A percentile compares a stretch with the other conserved stretches of the same genome.
These are phyloP conservation scores for Flammula alnicola DNA, from an alignment of 1,284 basidiomycete genomes.

Conservation along the genomic window DNA sequence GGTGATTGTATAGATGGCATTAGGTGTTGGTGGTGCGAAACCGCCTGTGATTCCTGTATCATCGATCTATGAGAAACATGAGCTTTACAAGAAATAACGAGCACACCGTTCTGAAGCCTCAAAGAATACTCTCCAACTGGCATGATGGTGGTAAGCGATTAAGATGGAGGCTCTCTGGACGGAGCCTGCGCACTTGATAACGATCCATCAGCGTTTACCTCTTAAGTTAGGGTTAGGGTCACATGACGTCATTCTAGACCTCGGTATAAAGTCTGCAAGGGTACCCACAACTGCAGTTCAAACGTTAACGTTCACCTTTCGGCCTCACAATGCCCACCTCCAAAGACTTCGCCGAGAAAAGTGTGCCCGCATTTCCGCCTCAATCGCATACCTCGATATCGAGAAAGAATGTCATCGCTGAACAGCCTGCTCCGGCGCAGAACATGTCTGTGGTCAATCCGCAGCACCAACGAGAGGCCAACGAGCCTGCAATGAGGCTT, in stretches of 20 bases:
- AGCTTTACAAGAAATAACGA: slow-evolving; percentile 12
- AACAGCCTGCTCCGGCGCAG: slow-evolving; percentile 22
- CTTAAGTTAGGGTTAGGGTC: slow-evolving; percentile 16
- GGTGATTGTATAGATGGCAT: slow-evolving; percentile 57
- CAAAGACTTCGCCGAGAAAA: not conserved
- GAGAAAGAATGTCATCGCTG: slow-evolving; percentile 7
- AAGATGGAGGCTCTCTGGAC: slow-evolving; percentile 7
- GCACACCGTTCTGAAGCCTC: slow-evolving; percentile 24
- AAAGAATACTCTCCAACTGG: slow-evolving; percentile 27
- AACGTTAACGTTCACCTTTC: not conserved
- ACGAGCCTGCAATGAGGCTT: slow-evolving; percentile 27
- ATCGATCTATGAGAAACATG: not conserved
- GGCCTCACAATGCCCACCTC: slow-evolving; percentile 13
- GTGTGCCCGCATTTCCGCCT: slow-evolving; percentile 17
- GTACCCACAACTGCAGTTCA: not conserved
- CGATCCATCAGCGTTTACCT: slow-evolving; percentile 16
- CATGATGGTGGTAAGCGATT: slow-evolving; percentile 20
- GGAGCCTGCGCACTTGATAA: slow-evolving; percentile 14
- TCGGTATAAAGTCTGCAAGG: not conserved
- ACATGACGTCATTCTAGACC: slow-evolving; percentile 17
- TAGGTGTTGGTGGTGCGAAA: slow-evolving; percentile 70
- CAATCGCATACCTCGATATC: slow-evolving; percentile 13
- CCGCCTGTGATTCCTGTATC: slow-evolving; percentile 71
- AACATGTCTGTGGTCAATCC: slow-evolving; percentile 17
- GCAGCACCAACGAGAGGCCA: slow-evolving; percentile 8